Base-by-base conservation (phyloP, 495 filamentous ascomycete genomes). In the Penicillium steckii region DNA sequence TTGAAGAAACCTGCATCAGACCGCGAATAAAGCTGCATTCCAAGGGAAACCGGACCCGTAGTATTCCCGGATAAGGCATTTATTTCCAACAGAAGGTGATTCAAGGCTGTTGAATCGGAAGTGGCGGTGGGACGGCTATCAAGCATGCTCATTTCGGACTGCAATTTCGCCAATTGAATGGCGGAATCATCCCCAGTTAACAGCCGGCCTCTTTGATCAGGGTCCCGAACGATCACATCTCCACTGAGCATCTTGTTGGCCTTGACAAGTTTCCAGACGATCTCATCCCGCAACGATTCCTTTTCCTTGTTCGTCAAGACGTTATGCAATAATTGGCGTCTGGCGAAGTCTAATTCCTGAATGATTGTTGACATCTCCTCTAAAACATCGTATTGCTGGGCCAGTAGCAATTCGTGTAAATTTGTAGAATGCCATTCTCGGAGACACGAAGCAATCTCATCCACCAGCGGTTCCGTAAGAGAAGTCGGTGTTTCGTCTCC, bases 401-500 rank as follows among this genome's bases (percentile, higher is more conserved):
- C 81, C 10, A 99, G 80, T 2, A 97, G 76, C n/a, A 97, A 73
- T 68, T 96, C 92, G 68, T 97, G 95, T 37, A 98, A 80, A 62
- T 96, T 95, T 12, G 90, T 95, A 15, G 92, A 94, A 68, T 99
- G 92, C 94, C 94, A 99, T 76, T 99, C 94, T 22, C 93, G 83
- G 25, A 99, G 72, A 65, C 93, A 97, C 6, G 90, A 95, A 15
- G 92, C 91, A 64, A 97, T 97, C 65, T 99, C 94, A 67, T 97
- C 95, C 9, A 99, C 91, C 49, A 99, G 74, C 3, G 94, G 94
- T 66, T 99, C 94, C 21, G 88, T 82, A 10, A 82, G 79, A 3
- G 90, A 96, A 2, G 88, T 93, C 3, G 91, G 87, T 1, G 91
- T 95, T 74, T 98, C 94, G 56, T 98, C 94, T 21, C 95, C 95